A percentile compares a stretch with the other conserved stretches of the same genome.
Evolutionary conservation across 1,284 basidiomycete genomes (phyloP).

Genomic region (Boletus mariae): DNA sequence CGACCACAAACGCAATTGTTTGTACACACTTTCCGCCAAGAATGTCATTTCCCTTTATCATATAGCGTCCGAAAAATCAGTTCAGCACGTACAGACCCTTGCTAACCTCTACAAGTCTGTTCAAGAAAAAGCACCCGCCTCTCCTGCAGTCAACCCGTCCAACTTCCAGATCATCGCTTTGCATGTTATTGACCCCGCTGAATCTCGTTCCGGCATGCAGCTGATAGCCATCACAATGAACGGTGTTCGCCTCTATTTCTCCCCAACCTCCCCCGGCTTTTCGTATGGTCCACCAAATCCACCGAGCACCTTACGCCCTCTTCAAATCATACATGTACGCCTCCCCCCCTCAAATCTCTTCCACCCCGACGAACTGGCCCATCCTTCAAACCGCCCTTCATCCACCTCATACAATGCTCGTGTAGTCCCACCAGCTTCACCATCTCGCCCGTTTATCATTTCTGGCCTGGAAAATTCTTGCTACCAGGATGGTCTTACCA

Average conservation of each 20-base stretch:
- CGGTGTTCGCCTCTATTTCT: slow-evolving; percentile 79
- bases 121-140: slow-evolving; percentile 73
- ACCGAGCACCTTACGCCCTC: slow-evolving; percentile 40
- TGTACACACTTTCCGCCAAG: slow-evolving; percentile 73
- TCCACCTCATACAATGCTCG: slow-evolving; percentile 44
- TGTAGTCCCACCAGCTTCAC: slow-evolving; percentile 37
- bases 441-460: slow-evolving; percentile 54
- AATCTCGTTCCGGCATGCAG: slow-evolving; percentile 65
- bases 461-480: slow-evolving; percentile 54
- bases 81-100: slow-evolving; percentile 66
- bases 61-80: slow-evolving; percentile 55
- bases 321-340: slow-evolving; percentile 74
- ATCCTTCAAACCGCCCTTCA: slow-evolving; percentile 42
- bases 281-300: slow-evolving; percentile 30
- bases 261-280: slow-evolving; percentile 45
- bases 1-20: slow-evolving; percentile 61
- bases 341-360: slow-evolving; percentile 73
- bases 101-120: slow-evolving; percentile 66
- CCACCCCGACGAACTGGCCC: slow-evolving; percentile 68
- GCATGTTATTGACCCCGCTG: slow-evolving; percentile 59
- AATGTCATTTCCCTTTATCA: slow-evolving; percentile 70
- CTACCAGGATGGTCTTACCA: slow-evolving; percentile 60
- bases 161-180: slow-evolving; percentile 63
- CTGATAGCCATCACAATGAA: slow-evolving; percentile 79
- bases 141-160: slow-evolving; percentile 64